Evolutionary conservation across 352 stramenopile genomes (phyloP), one percentile per base, ranked within the genome.

Genomic region (Phytophthora foliorum): DNA sequence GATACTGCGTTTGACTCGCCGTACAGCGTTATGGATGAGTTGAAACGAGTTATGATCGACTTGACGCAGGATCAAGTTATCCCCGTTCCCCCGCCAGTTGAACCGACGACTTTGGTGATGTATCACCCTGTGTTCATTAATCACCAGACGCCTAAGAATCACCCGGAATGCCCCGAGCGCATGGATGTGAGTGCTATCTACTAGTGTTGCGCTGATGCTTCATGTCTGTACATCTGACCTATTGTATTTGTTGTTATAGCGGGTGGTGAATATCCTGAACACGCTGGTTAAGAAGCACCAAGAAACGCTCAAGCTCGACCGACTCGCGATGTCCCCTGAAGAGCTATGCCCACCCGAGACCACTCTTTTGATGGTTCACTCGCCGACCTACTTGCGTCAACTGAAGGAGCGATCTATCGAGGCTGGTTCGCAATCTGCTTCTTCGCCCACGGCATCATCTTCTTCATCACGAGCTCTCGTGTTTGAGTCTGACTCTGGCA

Each of bases 101-200:
- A 82, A 11, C 81, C 82, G 11, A 87, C 81, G 13, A 95, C 88
- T 6, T 68, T 93, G 36, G 85, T 95, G 36, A 73, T 93, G 54
- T 95, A 95, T 54, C 88, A 95, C 50, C 86, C 88, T 7, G 78
- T 91, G 22, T 95, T 93, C 60, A 80, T 94, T 31, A 84, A 93
- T n/a, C 88, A 95, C 42, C 81, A 93, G 59, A 95, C 88, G 6
- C 88, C 88, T 7, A 88, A 90, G 63, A 82, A 93, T 48, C 88
- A 95, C 68, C 86, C 88, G 0, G 88, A 95, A 60, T 95, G 86
- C 41, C 88, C 88, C 1, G 84, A 93, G 49, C 83, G 88, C n/a
- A 77, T 95, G 45, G 88, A 90, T 57, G 87, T 93, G 68, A 66
- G 84, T 88, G 22, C 46, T 6, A 46, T 9, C 53, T 31, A 6